Conservation (phyloP, 345 rosid species). For the Acer negundo region DNA sequence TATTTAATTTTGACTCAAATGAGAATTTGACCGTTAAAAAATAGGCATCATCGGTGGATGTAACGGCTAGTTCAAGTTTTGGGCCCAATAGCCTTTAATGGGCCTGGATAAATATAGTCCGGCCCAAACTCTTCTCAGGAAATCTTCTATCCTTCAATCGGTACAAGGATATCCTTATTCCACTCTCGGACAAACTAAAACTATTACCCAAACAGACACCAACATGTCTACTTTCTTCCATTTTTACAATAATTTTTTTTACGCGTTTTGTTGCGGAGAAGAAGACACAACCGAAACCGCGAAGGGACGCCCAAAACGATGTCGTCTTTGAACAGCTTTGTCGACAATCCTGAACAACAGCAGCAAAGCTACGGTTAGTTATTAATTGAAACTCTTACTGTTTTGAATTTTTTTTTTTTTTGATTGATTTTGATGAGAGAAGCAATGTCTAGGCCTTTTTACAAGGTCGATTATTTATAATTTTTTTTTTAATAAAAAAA, state of each 20-base stretch:
- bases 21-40: constrained; percentile 18
- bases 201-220: background rate
- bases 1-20: constrained; percentile 1
- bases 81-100: background rate
- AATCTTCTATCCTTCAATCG: background rate
- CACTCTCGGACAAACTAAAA: background rate
- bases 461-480: background rate
- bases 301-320: background rate
- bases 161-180: background rate
- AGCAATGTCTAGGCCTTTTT: background rate
- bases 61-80: constrained; percentile 11
- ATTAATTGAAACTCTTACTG: background rate
- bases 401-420: background rate
- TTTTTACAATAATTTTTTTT: background rate
- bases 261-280: background rate
- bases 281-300: background rate
- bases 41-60: background rate
- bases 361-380: constrained; percentile 2
- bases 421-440: background rate
- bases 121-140: background rate
- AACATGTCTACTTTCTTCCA: background rate
- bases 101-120: background rate
- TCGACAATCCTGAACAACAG: background rate
- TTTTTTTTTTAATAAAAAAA: background rate
- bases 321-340: constrained; percentile 10